A percentile compares a stretch with the other conserved stretches of the same genome.
These are phyloP conservation scores for Amphibolis antarctica DNA, from an alignment of 106 monocot species.

Conservation along the genomic window DNA sequence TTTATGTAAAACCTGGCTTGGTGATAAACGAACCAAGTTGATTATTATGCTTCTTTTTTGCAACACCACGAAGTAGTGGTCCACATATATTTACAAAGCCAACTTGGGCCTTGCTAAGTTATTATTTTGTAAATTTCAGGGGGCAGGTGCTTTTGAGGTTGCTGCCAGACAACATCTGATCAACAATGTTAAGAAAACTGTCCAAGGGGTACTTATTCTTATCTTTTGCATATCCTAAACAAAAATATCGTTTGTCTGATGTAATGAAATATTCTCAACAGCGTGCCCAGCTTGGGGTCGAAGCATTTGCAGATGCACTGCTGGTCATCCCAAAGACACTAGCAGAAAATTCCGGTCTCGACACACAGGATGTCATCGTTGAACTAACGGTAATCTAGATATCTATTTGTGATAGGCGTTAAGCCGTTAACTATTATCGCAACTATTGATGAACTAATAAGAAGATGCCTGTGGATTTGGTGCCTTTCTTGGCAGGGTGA, in stretches of 20 bases:
- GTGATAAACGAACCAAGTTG: no score
- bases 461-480: neutral
- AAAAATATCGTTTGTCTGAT: neutral
- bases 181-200: slow-evolving; percentile 68
- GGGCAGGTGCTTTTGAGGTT: slow-evolving; percentile 79
- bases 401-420: neutral
- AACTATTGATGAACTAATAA: no score
- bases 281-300: slow-evolving; percentile 95
- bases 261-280: slow-evolving; percentile 16
- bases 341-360: slow-evolving; percentile 92
- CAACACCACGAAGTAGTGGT: no score
- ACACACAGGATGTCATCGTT: slow-evolving; percentile 90
- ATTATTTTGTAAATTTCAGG: slow-evolving; percentile 15
- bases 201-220: slow-evolving; percentile 45
- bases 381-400: slow-evolving; percentile 41
- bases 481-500: slow-evolving; percentile 41
- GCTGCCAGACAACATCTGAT: slow-evolving; percentile 62
- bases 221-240: neutral
- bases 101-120: no score
- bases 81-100: no score
- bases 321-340: slow-evolving; percentile 87
- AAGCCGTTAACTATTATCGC: no score
- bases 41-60: no score
- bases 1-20: no score
- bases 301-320: slow-evolving; percentile 97